These are phyloP conservation scores for Kodamaea arcana DNA, from an alignment of 1,139 yeast species.

Conservation along the genomic window DNA sequence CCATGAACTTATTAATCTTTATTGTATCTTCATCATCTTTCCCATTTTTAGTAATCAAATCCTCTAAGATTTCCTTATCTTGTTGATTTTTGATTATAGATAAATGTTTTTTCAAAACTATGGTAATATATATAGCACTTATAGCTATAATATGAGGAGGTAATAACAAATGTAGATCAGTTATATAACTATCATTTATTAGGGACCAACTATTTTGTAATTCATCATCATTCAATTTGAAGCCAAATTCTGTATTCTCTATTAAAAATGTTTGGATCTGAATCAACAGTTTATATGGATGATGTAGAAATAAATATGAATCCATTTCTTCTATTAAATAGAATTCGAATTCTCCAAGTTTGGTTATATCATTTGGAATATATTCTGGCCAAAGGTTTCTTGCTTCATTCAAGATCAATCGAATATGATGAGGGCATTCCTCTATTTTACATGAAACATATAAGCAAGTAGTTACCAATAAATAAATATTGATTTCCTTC, in stretches of 20 bases:
- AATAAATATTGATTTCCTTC: conserved; percentile 76
- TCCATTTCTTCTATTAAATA: conserved; percentile 88
- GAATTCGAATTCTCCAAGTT: conserved; percentile 94
- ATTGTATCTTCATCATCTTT: conserved; percentile 38
- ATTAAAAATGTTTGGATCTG: conserved; percentile 52
- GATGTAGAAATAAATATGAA: conserved; percentile 75
- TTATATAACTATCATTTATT: conserved; percentile 83
- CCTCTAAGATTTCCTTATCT: conserved; percentile 30
- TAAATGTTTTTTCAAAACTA: conserved; percentile 50
- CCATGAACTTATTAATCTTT: conserved; percentile 51
- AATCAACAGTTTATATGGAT: conserved; percentile 76
- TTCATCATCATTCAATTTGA: conserved; percentile 59
- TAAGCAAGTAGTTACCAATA: conserved; percentile 77
- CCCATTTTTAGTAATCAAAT: conserved; percentile 32
- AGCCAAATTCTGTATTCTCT: conserved; percentile 25
- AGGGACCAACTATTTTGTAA: conserved; percentile 85
- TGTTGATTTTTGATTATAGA: conserved; percentile 15
- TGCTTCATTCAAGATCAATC: conserved; percentile 80
- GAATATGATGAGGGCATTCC: conserved; percentile 91
- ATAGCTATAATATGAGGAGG: conserved; percentile 93
- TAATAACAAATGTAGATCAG: conserved; percentile 74
- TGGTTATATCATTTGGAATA: conserved; percentile 86
- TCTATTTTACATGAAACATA: conserved; percentile 92
- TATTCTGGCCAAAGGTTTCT: conserved; percentile 92
- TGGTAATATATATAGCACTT: conserved; percentile 71